phyloP scores from a whole-genome alignment of 164 flowering plant species.

The Dillenia turbinata region DNA sequence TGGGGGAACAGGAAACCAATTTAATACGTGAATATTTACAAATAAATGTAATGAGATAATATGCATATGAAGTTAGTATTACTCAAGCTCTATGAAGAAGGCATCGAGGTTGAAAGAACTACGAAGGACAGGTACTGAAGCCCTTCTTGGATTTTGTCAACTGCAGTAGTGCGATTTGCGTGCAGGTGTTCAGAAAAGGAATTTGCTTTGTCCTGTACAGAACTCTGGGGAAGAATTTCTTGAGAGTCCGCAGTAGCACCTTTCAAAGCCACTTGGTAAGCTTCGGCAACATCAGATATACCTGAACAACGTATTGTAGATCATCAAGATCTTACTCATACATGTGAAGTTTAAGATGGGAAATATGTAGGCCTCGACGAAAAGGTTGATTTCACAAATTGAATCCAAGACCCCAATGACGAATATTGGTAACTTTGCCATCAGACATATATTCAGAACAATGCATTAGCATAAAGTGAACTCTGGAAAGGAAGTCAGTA shows the following conservation, averaged over 20 bases:
- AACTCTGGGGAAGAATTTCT: constrained; percentile 32
- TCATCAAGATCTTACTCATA: no score
- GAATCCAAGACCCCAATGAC: no score
- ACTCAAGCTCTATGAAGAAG: constrained; percentile 36
- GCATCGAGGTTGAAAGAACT: constrained; percentile 71
- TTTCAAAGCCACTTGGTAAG: constrained; percentile 63
- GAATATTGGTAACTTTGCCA: no score
- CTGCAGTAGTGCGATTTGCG: constrained; percentile 49
- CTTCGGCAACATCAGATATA: constrained; percentile 81
- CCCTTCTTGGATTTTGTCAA: constrained; percentile 77
- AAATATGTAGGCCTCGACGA: no score
- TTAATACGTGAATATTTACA: constrained; percentile 14
- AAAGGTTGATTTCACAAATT: no score
- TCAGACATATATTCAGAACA: no score
- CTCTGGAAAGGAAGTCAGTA: no score
- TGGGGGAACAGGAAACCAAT: no score
- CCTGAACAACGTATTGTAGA: constrained; percentile 31
- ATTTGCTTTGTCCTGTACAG: constrained; percentile 65
- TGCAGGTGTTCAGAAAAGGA: constrained; percentile 57
- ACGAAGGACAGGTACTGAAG: constrained; percentile 69
- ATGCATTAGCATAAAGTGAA: no score
- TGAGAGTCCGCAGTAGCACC: constrained; percentile 45
- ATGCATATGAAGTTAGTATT: neutral
- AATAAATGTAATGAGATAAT: constrained; percentile 5
- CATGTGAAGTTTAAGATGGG: no score